Evolutionary conservation across 2,329 filamentous ascomycete species (phyloP).

Genomic region (Chaetomiaceae sp.): DNA sequence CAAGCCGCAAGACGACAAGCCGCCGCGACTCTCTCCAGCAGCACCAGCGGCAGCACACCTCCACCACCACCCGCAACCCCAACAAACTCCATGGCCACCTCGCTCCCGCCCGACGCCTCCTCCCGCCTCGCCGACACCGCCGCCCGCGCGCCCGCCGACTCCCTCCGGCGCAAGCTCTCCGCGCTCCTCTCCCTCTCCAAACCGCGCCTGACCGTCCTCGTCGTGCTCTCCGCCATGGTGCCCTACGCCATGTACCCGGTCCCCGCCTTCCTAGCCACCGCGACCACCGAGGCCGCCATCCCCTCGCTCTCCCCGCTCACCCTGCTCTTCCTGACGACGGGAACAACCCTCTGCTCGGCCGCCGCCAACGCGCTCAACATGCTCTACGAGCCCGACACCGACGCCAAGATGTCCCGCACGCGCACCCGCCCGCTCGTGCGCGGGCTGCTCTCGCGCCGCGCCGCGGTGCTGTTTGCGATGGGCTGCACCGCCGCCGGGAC

Average conservation of each 20-base stretch:
- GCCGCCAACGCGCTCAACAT: conserved; percentile 95
- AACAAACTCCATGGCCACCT: conserved; percentile 12
- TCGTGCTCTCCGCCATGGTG: conserved; percentile 84
- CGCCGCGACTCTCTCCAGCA: conserved; percentile 3
- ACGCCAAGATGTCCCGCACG: conserved; percentile 90
- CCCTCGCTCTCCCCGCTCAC: conserved; percentile 87
- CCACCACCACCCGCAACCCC: conserved; percentile 7
- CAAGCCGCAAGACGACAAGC: conserved; percentile 24
- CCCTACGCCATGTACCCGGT: conserved; percentile 92
- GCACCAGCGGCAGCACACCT: conserved; percentile 1
- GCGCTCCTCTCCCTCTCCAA: conserved; percentile 91
- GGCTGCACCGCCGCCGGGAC: conserved; percentile 63
- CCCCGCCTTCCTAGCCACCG: conserved; percentile 71
- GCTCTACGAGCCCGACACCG: conserved; percentile 86
- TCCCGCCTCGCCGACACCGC: conserved; percentile 49
- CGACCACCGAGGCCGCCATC: conserved; percentile 51
- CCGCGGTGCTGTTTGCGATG: conserved; percentile 74
- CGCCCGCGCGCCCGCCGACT: conserved; percentile 43
- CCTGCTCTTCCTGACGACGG: conserved; percentile 82
- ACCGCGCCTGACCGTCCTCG: conserved; percentile 83
- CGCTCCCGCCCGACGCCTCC: conserved; percentile 37
- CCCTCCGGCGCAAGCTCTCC: conserved; percentile 61
- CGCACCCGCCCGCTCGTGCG: conserved; percentile 84
- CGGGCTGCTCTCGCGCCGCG: conserved; percentile 63
- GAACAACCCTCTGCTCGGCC: conserved; percentile 82